Evolutionary conservation across 2,329 filamentous ascomycete genomes (phyloP).

Genomic region (Colletotrichum echinochloae): DNA sequence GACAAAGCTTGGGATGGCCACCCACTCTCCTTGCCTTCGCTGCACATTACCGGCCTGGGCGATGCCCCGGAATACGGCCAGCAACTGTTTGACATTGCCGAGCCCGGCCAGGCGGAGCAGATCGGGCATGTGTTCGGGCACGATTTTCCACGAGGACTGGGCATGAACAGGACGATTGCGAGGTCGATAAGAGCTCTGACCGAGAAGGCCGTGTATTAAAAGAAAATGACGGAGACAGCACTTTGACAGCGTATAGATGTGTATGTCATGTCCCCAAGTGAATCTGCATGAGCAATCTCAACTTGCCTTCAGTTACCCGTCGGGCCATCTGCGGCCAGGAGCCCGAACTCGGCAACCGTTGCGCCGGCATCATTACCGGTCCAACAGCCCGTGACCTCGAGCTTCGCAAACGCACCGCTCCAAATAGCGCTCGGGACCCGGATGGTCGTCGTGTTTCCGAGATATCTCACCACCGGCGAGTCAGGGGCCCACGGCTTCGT

Average conservation of each 20-base stretch:
- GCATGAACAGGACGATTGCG: not conserved
- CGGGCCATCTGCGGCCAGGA: conserved; percentile 6
- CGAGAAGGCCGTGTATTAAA: not conserved
- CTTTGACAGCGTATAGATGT: not conserved
- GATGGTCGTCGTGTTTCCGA: not conserved
- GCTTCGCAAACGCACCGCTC: conserved; percentile 1
- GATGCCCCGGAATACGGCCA: conserved; percentile 19
- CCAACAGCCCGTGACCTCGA: conserved; percentile 24
- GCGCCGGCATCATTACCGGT: not conserved
- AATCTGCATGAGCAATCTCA: not conserved
- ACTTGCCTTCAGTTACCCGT: not conserved
- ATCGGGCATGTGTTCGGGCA: not conserved
- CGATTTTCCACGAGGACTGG: not conserved
- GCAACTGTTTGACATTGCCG: conserved; percentile 21
- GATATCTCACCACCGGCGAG: not conserved
- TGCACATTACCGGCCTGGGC: conserved; percentile 17
- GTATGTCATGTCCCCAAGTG: too few relatives aligned
- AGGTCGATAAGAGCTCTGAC: not conserved
- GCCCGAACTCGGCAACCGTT: conserved; percentile 23
- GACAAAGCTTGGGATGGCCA: conserved; percentile 17
- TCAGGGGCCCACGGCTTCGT: not conserved
- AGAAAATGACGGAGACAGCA: not conserved
- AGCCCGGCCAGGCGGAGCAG: conserved; percentile 6
- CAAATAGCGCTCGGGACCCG: not conserved
- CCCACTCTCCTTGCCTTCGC: conserved; percentile 21